phyloP scores from a whole-genome alignment of 106 monocot genomes.

The Dactylorhiza incarnata region DNA sequence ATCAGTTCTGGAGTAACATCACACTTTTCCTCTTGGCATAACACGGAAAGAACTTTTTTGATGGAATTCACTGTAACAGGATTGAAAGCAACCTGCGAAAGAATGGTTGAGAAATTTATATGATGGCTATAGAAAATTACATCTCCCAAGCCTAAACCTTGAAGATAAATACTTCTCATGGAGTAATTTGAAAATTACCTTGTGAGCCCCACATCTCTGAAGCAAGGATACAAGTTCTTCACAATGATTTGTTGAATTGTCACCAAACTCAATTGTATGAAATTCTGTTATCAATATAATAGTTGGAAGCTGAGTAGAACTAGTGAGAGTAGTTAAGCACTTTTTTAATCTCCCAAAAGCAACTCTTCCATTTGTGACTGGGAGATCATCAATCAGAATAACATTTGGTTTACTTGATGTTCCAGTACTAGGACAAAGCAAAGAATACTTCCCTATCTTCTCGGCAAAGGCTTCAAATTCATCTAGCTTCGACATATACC shows the following conservation, averaged over 20 bases:
- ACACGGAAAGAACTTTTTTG: conserved; percentile 64
- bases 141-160: background rate
- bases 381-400: conserved; percentile 90
- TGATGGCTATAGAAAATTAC: background rate
- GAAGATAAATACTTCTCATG: background rate
- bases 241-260: conserved; percentile 20
- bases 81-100: conserved; percentile 75
- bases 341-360: conserved; percentile 62
- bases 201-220: conserved; percentile 71
- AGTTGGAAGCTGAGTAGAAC: conserved; percentile 57
- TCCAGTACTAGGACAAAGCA: conserved; percentile 35
- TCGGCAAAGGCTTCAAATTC: conserved; percentile 84
- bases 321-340: conserved; percentile 56
- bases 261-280: conserved; percentile 45
- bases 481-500: conserved; percentile 89
- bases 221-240: conserved; percentile 69
- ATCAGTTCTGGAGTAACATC: conserved; percentile 38
- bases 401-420: conserved; percentile 46
- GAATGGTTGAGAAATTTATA: background rate
- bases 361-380: conserved; percentile 67
- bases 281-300: conserved; percentile 77
- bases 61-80: conserved; percentile 79
- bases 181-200: conserved; percentile 35
- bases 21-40: conserved; percentile 64
- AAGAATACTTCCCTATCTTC: conserved; percentile 64